These are phyloP conservation scores for Phoenix dactylifera DNA, from an alignment of 176 grass and related monocot species.

Conservation along the genomic window DNA sequence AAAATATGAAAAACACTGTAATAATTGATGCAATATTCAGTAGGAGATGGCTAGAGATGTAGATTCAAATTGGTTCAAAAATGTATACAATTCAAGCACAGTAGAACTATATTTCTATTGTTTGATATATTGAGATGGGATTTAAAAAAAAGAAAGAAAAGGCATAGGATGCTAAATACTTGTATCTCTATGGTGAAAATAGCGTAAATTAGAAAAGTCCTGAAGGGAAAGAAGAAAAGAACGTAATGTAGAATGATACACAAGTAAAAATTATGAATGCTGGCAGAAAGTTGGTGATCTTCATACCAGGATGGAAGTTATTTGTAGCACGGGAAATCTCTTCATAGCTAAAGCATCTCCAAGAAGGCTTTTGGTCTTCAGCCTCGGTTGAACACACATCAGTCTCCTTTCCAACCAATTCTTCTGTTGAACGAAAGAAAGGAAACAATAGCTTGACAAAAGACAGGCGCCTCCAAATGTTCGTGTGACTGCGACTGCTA, in stretches of 20 bases:
- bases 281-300: too few relatives aligned
- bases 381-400: conserved; percentile 29
- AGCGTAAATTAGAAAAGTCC: too few relatives aligned
- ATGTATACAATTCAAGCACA: too few relatives aligned
- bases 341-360: conserved; percentile 73
- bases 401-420: conserved; percentile 34
- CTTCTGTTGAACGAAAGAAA: conserved; percentile 32
- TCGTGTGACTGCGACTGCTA: conserved; percentile 26
- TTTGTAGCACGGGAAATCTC: conserved; percentile 48
- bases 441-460: conserved; percentile 64
- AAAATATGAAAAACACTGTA: conserved; percentile 12
- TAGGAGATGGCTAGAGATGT: conserved; percentile 10
- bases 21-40: conserved; percentile 6
- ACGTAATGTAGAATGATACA: neutral
- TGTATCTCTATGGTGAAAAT: too few relatives aligned
- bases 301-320: conserved; percentile 34
- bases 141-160: too few relatives aligned
- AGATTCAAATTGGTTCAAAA: conserved; percentile 8
- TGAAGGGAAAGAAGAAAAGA: too few relatives aligned
- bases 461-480: conserved; percentile 60
- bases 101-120: too few relatives aligned
- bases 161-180: too few relatives aligned
- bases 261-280: conserved; percentile 1
- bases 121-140: too few relatives aligned
- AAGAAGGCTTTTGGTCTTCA: conserved; percentile 36